phyloP scores from a whole-genome alignment of 2,329 filamentous ascomycete species.

The Ophiostoma australiae region DNA sequence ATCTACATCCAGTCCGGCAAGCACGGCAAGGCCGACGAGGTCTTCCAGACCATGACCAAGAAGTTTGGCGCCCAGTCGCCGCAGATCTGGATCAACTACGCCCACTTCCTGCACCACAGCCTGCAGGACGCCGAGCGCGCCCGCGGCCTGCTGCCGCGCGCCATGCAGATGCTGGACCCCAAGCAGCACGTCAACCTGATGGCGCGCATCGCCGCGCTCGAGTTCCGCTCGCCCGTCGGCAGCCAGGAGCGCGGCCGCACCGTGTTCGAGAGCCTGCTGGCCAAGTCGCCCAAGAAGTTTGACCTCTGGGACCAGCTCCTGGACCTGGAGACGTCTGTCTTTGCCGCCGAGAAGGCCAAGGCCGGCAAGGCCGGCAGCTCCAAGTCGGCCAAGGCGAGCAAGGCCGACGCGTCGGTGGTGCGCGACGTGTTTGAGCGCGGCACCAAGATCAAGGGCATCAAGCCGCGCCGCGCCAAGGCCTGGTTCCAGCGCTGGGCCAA shows the following conservation, averaged over 20 bases:
- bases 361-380: constrained; percentile 37
- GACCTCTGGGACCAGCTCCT: constrained; percentile 92
- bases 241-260: constrained; percentile 89
- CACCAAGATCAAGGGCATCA: constrained; percentile 62
- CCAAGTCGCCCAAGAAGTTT: constrained; percentile 79
- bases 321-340: constrained; percentile 70
- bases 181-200: constrained; percentile 66
- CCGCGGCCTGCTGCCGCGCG: constrained; percentile 72
- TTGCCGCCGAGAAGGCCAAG: constrained; percentile 43
- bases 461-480: constrained; percentile 74
- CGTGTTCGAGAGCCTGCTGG: constrained; percentile 83
- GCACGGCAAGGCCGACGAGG: constrained; percentile 76
- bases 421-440: constrained; percentile 80
- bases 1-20: constrained; percentile 94
- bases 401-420: constrained; percentile 49
- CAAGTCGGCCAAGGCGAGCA: constrained; percentile 40
- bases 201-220: constrained; percentile 82
- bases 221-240: constrained; percentile 78
- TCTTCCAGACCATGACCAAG: constrained; percentile 83
- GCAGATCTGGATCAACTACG: constrained; percentile 89
- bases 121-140: constrained; percentile 65
- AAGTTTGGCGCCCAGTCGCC: constrained; percentile 79
- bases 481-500: constrained; percentile 91
- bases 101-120: constrained; percentile 80
- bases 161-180: constrained; percentile 73